A percentile compares a stretch with the other conserved stretches of the same genome.
These are phyloP conservation scores for Fistulina hepatica DNA, from an alignment of 1,284 basidiomycete genomes.

Conservation along the genomic window DNA sequence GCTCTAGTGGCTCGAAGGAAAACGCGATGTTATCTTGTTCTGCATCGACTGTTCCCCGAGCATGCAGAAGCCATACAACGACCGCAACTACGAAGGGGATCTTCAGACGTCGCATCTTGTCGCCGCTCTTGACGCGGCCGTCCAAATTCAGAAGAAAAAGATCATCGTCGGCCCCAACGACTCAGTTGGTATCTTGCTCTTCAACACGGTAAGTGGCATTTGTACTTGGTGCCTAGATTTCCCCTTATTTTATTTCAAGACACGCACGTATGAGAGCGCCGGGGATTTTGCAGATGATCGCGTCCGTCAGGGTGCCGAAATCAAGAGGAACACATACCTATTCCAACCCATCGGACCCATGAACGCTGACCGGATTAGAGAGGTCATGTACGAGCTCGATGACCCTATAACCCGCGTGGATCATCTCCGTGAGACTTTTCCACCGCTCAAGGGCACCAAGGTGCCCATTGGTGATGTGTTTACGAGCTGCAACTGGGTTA, in stretches of 20 bases:
- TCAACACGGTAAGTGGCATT: conserved; percentile 68
- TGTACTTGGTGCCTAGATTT: not conserved
- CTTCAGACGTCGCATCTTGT: conserved; percentile 54
- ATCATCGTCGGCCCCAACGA: conserved; percentile 82
- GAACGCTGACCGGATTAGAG: conserved; percentile 71
- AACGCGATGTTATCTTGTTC: conserved; percentile 80
- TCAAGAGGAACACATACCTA: conserved; percentile 66
- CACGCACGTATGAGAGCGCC: conserved; percentile 35
- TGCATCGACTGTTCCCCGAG: conserved; percentile 87
- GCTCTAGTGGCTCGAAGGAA: conserved; percentile 56
- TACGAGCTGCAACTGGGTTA: conserved; percentile 77
- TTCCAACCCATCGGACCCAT: conserved; percentile 72
- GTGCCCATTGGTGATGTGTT: conserved; percentile 77
- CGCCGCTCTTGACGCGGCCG: conserved; percentile 69
- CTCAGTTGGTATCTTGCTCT: conserved; percentile 81
- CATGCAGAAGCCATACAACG: conserved; percentile 70
- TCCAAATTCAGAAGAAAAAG: conserved; percentile 82
- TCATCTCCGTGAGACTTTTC: conserved; percentile 47
- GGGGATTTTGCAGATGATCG: no score
- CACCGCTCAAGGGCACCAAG: conserved; percentile 42
- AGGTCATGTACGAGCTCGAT: conserved; percentile 59
- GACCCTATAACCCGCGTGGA: conserved; percentile 48
- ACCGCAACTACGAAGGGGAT: conserved; percentile 50
- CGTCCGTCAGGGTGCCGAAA: conserved; percentile 57
- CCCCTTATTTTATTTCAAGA: conserved; percentile 28